Percentiles rank a stretch among this genome's conserved stretches.
These are phyloP conservation scores for Boletus rubroflammeus DNA, from an alignment of 768 basidiomycete species.

Conservation along the genomic window DNA sequence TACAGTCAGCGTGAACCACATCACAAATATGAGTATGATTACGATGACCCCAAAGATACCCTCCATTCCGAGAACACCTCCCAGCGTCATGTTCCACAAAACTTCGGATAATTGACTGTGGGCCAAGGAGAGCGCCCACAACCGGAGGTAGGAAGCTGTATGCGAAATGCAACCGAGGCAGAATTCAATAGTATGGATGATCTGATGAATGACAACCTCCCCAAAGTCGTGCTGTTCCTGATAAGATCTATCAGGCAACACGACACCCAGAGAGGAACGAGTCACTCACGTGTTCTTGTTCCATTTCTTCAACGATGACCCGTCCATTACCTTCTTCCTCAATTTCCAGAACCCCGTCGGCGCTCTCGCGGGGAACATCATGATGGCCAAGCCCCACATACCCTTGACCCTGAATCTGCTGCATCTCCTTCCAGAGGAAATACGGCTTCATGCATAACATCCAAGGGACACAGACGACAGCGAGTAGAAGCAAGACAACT, in stretches of 20 bases:
- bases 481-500: conserved; percentile 69
- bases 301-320: conserved; percentile 67
- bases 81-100: conserved; percentile 86
- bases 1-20: conserved; percentile 83
- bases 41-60: conserved; percentile 58
- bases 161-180: conserved; percentile 99
- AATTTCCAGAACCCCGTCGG: conserved; percentile 64
- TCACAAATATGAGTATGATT: conserved; percentile 45
- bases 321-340: conserved; percentile 81
- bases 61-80: conserved; percentile 52
- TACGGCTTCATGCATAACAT: conserved; percentile 92
- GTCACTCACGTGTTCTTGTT: conserved; percentile 64
- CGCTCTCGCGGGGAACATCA: conserved; percentile 51
- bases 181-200: conserved; percentile 99
- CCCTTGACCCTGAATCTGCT: conserved; percentile 77
- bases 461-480: conserved; percentile 90
- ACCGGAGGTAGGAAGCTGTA: conserved; percentile 87
- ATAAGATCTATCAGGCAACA: conserved; percentile 9
- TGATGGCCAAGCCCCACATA: conserved; percentile 68
- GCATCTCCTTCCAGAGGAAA: conserved; percentile 83
- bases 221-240: conserved; percentile 88
- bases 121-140: conserved; percentile 97
- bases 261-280: conserved; percentile 6
- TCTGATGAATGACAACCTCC: conserved; percentile 93
- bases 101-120: conserved; percentile 97